Evolutionary conservation across 2,329 filamentous ascomycete species (phyloP).

Genomic region (Pseudogymnoascus sp.): DNA sequence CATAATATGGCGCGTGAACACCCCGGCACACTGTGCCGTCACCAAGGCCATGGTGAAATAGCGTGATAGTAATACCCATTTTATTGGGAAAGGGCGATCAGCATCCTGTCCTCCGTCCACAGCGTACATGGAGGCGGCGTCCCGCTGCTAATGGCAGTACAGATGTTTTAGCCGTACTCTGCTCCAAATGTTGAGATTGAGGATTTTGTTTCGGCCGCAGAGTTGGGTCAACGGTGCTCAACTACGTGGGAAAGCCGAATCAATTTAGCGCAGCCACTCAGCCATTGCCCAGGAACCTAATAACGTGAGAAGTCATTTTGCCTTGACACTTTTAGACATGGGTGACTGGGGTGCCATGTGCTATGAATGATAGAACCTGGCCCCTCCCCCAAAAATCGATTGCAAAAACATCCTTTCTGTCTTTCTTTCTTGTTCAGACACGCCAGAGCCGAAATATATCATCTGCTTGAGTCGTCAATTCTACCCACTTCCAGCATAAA

Average conservation of each 20-base stretch:
- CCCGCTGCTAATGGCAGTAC: neutral
- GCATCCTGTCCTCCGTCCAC: neutral
- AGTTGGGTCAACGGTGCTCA: neutral
- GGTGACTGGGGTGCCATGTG: constrained; percentile 3
- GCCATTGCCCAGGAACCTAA: neutral
- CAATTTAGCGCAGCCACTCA: neutral
- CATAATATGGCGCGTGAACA: constrained; percentile 1
- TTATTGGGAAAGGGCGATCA: neutral
- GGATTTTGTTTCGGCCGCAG: neutral
- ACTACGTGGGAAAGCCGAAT: neutral
- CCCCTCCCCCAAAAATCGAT: neutral
- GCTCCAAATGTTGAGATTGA: neutral
- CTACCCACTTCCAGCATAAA: too few species aligned
- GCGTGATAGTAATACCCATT: neutral
- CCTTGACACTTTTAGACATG: neutral
- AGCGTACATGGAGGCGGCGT: neutral
- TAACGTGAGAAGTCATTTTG: neutral
- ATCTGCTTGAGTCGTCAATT: neutral
- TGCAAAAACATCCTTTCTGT: constrained; percentile 1
- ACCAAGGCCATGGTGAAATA: neutral
- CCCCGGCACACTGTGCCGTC: neutral
- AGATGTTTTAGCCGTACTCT: neutral
- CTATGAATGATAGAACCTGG: neutral
- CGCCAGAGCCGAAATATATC: neutral
- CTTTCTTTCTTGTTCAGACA: neutral